Percentiles rank a stretch among this genome's conserved stretches.
These are phyloP conservation scores for Paratinospora sagittata DNA, from an alignment of 164 flowering plant genomes.

Conservation along the genomic window DNA sequence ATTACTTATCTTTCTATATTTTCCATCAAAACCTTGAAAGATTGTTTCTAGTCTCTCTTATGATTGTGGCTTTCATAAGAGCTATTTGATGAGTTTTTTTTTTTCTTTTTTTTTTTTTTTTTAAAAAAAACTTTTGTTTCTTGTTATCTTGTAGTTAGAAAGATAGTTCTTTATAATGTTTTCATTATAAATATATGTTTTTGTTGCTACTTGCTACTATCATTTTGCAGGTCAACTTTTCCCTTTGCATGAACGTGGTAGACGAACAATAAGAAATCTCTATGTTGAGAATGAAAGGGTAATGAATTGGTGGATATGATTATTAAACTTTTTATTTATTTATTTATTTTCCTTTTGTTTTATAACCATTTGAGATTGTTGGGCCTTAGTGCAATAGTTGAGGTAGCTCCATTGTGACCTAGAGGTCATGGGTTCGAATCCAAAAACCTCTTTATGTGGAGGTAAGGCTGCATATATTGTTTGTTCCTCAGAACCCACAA, in stretches of 20 bases:
- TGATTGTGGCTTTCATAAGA: not conserved
- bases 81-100: not conserved
- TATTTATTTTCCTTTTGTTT: not conserved
- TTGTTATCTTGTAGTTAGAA: not conserved
- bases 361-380: too few relatives aligned
- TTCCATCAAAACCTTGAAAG: too few relatives aligned
- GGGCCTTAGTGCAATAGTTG: too few relatives aligned
- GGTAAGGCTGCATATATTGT: too few relatives aligned
- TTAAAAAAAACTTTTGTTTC: not conserved
- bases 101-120: not conserved
- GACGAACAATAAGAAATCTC: slow-evolving; percentile 78
- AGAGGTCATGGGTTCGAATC: too few relatives aligned
- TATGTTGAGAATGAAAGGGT: slow-evolving; percentile 99
- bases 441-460: too few relatives aligned
- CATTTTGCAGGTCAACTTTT: slow-evolving; percentile 58
- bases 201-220: not conserved
- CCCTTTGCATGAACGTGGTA: slow-evolving; percentile 92
- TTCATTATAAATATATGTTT: not conserved
- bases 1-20: too few relatives aligned
- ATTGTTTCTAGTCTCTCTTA: too few relatives aligned
- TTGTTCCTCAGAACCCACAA: too few relatives aligned
- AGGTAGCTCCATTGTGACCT: too few relatives aligned
- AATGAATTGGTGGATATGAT: slow-evolving; percentile 10
- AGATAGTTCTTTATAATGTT: not conserved
- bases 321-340: not conserved